These are phyloP conservation scores for Hyphopichia khmerensis DNA, from an alignment of 1,139 yeast species.

Conservation along the genomic window DNA sequence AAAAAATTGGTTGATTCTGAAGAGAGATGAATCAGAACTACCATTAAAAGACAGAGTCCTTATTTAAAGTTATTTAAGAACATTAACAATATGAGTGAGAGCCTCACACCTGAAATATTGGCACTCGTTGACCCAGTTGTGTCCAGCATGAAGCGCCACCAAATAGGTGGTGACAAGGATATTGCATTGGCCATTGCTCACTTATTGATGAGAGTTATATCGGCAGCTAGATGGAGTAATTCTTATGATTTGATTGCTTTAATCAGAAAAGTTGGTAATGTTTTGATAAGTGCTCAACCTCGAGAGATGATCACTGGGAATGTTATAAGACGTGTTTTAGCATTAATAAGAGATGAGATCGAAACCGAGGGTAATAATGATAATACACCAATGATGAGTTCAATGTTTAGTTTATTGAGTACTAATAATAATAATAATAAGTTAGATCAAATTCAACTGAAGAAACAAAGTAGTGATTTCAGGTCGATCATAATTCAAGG, in stretches of 20 bases:
- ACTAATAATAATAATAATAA: slow-evolving; percentile 35
- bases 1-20: neutral
- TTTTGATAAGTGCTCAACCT: slow-evolving; percentile 64
- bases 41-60: neutral
- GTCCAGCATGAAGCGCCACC: slow-evolving; percentile 64
- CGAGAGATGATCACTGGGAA: slow-evolving; percentile 87
- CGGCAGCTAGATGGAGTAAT: slow-evolving; percentile 85
- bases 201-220: slow-evolving; percentile 80
- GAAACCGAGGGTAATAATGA: slow-evolving; percentile 48
- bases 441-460: slow-evolving; percentile 32
- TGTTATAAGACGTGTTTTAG: slow-evolving; percentile 84
- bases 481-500: slow-evolving; percentile 92
- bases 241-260: slow-evolving; percentile 70
- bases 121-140: slow-evolving; percentile 42
- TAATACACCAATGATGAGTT: slow-evolving; percentile 64
- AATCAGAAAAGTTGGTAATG: slow-evolving; percentile 63
- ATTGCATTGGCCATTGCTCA: slow-evolving; percentile 89
- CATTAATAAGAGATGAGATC: slow-evolving; percentile 83
- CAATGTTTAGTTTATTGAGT: slow-evolving; percentile 87
- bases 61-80: neutral
- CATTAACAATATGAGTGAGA: slow-evolving; percentile 5
- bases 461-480: slow-evolving; percentile 58
- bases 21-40: neutral
- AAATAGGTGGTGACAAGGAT: slow-evolving; percentile 66
- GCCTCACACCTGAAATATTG: slow-evolving; percentile 33